A percentile compares a stretch with the other conserved stretches of the same genome.
phyloP scores from a whole-genome alignment of 2,329 filamentous ascomycete species.

The Colletotrichum endophyticum region DNA sequence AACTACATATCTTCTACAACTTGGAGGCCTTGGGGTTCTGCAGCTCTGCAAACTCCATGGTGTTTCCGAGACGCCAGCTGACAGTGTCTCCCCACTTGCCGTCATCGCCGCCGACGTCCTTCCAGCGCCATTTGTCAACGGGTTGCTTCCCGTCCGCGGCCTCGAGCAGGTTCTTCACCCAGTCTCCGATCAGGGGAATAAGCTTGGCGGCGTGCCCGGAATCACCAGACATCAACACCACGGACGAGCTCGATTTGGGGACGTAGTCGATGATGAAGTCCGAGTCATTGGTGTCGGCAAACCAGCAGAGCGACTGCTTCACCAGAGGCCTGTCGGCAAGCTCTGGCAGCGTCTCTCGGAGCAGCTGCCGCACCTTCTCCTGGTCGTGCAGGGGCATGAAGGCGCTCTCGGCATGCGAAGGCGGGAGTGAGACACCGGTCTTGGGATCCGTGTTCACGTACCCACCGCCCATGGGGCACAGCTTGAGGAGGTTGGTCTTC shows the following conservation, averaged over 20 bases:
- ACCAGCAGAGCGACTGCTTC: slow-evolving; percentile 65
- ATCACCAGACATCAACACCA: slow-evolving; percentile 61
- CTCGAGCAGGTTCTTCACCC: slow-evolving; percentile 53
- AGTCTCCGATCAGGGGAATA: slow-evolving; percentile 63
- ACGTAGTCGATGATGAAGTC: slow-evolving; percentile 67
- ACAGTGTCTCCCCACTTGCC: slow-evolving; percentile 33
- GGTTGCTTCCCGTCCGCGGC: slow-evolving; percentile 41
- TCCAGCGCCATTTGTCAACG: slow-evolving; percentile 57
- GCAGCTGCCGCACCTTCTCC: slow-evolving; percentile 51
- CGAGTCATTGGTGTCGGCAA: slow-evolving; percentile 64
- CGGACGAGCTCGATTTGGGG: slow-evolving; percentile 45
- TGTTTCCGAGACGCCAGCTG: slow-evolving; percentile 41
- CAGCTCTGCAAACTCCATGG: slow-evolving; percentile 27
- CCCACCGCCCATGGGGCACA: slow-evolving; percentile 64
- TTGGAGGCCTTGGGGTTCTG: not conserved
- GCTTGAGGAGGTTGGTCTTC: slow-evolving; percentile 60
- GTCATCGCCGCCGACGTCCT: slow-evolving; percentile 29
- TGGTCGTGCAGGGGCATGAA: slow-evolving; percentile 62
- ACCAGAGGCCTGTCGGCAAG: slow-evolving; percentile 62
- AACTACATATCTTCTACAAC: not conserved
- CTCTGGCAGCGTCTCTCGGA: slow-evolving; percentile 56
- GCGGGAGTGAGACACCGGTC: slow-evolving; percentile 35
- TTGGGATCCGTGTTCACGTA: slow-evolving; percentile 49
- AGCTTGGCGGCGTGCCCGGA: slow-evolving; percentile 70
- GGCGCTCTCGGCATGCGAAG: slow-evolving; percentile 36